Base-by-base conservation (phyloP, 805 yeast genomes). In the Metschnikowia henanensis region DNA sequence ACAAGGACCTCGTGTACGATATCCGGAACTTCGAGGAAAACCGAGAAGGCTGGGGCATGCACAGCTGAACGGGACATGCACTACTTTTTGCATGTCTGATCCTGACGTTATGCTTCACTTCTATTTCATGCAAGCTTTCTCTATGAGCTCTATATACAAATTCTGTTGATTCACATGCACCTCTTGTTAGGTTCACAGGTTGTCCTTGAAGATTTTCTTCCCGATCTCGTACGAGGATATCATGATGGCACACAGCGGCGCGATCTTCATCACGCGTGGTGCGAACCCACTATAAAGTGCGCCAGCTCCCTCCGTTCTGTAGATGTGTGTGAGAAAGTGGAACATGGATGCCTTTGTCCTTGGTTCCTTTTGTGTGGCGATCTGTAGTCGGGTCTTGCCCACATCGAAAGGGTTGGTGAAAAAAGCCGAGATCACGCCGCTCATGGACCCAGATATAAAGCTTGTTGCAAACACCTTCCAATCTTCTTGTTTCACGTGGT, bases 191-290 rank as follows among this genome's bases (percentile, higher is more conserved):
- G n/a, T n/a, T n/a, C n/a, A n/a, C n/a, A 43, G 31, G 23, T 31
- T 53, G 29, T 50, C 53, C 42, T 55, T 63, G 52, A 71, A 71
- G 16, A 71, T 52, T 48, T 79, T 79, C 64, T 94, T 94, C 21
- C 95, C 86, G 34, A 91, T 71, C 62, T 94, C 99, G 61, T 94
- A 94, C 30, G 94, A 84, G 10, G 97, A 88, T 35, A 94, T 90
- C 99, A 94, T 94, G 30, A 94, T 92, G 1, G 99, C 99, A 75
- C 99, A 94, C 13, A 97, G 83, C 9, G 99, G 98, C 0, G 97
- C 96, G 21, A 94, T 86, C 60, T 94, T 94, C 62, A 92, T 66
- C 6, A 92, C 78, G 51, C 99, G 76, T 0, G 98, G 98, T 2
- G 79, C 71, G 30, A 90, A 66, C 0, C 99, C 99, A 29, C 87